Percentiles rank a stretch among this genome's conserved stretches.
These are phyloP conservation scores for Parachlorella kessleri DNA, from an alignment of 139 green algal genomes.

Conservation along the genomic window DNA sequence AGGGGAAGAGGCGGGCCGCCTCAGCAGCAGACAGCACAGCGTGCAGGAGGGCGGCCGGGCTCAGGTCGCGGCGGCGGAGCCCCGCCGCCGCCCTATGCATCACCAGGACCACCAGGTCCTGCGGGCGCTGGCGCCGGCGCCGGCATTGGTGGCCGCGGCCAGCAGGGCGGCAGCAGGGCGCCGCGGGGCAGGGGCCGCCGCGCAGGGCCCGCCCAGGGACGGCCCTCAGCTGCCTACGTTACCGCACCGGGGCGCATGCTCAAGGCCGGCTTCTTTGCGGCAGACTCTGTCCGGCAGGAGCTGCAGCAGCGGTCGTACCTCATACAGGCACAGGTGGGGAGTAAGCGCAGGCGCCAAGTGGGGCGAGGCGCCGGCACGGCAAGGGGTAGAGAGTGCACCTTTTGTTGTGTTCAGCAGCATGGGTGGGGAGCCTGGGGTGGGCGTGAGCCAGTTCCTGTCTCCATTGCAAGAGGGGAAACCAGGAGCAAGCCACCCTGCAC, in stretches of 20 bases:
- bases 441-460: no score
- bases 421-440: no score
- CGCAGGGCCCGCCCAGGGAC: background rate
- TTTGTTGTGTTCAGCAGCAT: no score
- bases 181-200: background rate
- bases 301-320: conserved; percentile 74
- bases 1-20: no score
- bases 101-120: background rate
- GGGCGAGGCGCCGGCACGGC: no score
- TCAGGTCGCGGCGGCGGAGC: no score
- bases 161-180: background rate
- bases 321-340: conserved; percentile 57
- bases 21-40: background rate
- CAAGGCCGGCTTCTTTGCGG: conserved; percentile 57
- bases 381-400: no score
- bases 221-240: conserved; percentile 23
- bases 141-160: conserved; percentile 13
- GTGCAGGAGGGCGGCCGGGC: background rate
- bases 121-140: background rate
- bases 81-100: background rate
- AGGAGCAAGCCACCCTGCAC: no score
- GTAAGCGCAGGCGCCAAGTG: no score
- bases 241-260: conserved; percentile 38
- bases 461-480: no score
- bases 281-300: conserved; percentile 72